phyloP scores from a whole-genome alignment of 441 rosid genomes.

The Pelargonium fulgidum region DNA sequence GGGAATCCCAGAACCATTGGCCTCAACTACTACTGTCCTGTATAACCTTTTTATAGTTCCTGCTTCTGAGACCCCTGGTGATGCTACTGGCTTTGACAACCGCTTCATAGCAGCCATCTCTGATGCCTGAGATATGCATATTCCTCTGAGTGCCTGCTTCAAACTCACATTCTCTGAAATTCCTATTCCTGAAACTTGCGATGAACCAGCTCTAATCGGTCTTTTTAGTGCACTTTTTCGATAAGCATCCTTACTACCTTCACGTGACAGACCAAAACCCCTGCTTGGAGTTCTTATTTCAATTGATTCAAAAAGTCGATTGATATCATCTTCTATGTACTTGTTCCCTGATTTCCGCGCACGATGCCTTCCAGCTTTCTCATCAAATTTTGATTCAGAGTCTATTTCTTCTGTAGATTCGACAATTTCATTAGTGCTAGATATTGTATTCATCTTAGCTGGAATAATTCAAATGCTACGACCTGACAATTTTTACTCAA shows the following conservation, averaged over 20 bases:
- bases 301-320: slow-evolving; percentile 65
- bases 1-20: slow-evolving; percentile 42
- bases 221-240: slow-evolving; percentile 65
- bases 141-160: slow-evolving; percentile 82
- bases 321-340: slow-evolving; percentile 64
- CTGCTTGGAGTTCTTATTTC: slow-evolving; percentile 41
- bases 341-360: slow-evolving; percentile 32
- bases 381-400: slow-evolving; percentile 24
- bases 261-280: slow-evolving; percentile 25
- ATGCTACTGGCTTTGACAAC: slow-evolving; percentile 40
- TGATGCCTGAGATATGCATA: slow-evolving; percentile 78
- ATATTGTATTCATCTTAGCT: slow-evolving; percentile 33
- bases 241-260: slow-evolving; percentile 35
- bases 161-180: slow-evolving; percentile 62
- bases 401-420: slow-evolving; percentile 41
- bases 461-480: slow-evolving; percentile 20
- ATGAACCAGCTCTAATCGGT: slow-evolving; percentile 55
- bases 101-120: slow-evolving; percentile 85
- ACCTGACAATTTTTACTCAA: slow-evolving; percentile 22
- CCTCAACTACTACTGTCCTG: slow-evolving; percentile 57
- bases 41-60: slow-evolving; percentile 56
- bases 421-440: slow-evolving; percentile 49
- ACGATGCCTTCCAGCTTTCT: slow-evolving; percentile 25
- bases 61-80: slow-evolving; percentile 46
- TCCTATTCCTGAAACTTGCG: slow-evolving; percentile 57